Base-by-base conservation (phyloP, 306 rosid genomes). In the Rosa multiflora region DNA sequence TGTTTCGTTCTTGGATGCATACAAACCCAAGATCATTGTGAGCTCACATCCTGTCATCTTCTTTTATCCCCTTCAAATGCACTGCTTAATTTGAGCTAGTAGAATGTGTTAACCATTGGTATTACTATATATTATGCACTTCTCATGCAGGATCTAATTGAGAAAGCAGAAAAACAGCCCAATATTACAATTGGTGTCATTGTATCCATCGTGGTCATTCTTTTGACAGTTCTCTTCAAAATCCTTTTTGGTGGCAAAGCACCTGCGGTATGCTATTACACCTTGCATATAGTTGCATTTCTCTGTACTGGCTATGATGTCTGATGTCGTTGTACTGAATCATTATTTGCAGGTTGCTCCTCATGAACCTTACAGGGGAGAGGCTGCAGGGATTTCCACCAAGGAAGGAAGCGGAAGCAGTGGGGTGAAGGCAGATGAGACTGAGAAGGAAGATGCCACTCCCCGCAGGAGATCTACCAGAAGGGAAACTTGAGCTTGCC, bases 151-250 rank as follows among this genome's bases (percentile, higher is more conserved):
- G 95, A 92, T 49, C 72, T 94, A 79, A 88, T 94, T 66, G 95
- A 87, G 67, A 89, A 87, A 88, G 97, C 88, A 62, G 91, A 92
- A 84, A 83, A 89, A 66, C 92, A 89, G 70, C 97, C 97, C 15
- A 89, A 88, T 74, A 82, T 92, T 61, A 88, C 97, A 12, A 81
- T 92, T 67, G 97, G 98, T 75, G 63, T 89, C 80, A 66, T 92
- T 46, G 89, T 85, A 15, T 73, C 98, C 13, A 11, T 92, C 32
- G 74, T 81, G 77, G 88, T 89, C 17, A 61, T 91, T 46, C 1
- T 92, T 67, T 76, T 91, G 86, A 82, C 97, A 18, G 63, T 87
- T 42, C 67, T 92, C 84, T 72, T 87, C 70, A 87, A 78, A 76
- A 1, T 92, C 74, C 21, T 92, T 76, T 92, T 94, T 67, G 97